Conservation (phyloP, 1,139 yeast species). For the Sugiyamaella japonica region DNA sequence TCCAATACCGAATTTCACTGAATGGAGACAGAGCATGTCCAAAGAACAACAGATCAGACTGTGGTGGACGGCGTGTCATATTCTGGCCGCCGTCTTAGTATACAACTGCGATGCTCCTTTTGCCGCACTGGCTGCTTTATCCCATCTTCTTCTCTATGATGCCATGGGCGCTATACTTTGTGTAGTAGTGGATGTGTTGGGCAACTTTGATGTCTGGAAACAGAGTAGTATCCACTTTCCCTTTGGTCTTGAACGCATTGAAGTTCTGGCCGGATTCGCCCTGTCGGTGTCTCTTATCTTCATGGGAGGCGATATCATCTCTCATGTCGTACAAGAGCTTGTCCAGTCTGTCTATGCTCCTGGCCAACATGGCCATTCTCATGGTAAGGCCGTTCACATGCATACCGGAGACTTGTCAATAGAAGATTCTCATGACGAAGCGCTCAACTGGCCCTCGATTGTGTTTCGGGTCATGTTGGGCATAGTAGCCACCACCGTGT, state of each 20-base stretch:
- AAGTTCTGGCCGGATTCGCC: constrained; percentile 86
- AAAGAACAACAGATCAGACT: constrained; percentile 57
- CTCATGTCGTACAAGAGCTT: constrained; percentile 79
- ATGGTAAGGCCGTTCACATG: constrained; percentile 47
- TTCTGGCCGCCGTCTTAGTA: constrained; percentile 54
- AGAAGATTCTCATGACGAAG: constrained; percentile 36
- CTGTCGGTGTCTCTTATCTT: constrained; percentile 79
- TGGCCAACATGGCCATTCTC: constrained; percentile 49
- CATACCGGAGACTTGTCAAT: constrained; percentile 36
- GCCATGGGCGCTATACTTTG: constrained; percentile 73
- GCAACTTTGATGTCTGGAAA: constrained; percentile 91
- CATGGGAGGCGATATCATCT: constrained; percentile 85
- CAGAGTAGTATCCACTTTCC: constrained; percentile 82
- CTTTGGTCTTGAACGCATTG: constrained; percentile 86
- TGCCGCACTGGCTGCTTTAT: constrained; percentile 70
- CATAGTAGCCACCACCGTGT: constrained; percentile 37
- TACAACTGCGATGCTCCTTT: constrained; percentile 57
- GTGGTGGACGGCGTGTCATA: constrained; percentile 65
- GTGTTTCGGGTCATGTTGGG: constrained; percentile 39
- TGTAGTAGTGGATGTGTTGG: constrained; percentile 72
- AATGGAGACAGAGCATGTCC: constrained; percentile 58
- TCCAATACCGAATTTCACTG: constrained; percentile 73
- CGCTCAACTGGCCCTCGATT: constrained; percentile 31
- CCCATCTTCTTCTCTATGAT: constrained; percentile 87
- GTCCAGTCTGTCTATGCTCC: constrained; percentile 52